These are phyloP conservation scores for Nannizziopsis barbatae DNA, from an alignment of 2,329 filamentous ascomycete genomes.

Conservation along the genomic window DNA sequence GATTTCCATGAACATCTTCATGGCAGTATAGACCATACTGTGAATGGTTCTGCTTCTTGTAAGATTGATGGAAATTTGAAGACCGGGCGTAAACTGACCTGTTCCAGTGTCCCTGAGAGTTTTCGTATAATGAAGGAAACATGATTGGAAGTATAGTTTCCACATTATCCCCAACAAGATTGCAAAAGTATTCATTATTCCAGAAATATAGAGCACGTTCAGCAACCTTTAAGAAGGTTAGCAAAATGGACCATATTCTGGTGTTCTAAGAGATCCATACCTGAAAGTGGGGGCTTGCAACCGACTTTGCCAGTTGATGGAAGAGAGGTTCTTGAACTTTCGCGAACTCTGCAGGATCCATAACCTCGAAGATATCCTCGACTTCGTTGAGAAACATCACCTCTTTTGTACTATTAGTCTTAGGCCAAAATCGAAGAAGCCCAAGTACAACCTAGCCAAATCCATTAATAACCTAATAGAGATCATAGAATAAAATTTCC, in stretches of 20 bases:
- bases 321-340: constrained; percentile 98
- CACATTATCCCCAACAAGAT: constrained; percentile 96
- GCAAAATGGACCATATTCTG: constrained; percentile 2
- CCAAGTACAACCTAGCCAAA: constrained; percentile 72
- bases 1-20: constrained; percentile 99
- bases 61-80: constrained; percentile 20
- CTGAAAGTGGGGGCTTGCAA: constrained; percentile 97
- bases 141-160: constrained; percentile 98
- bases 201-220: constrained; percentile 97
- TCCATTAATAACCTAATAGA: constrained; percentile 4
- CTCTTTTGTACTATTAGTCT: constrained; percentile 98
- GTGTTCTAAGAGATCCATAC: constrained; percentile 29
- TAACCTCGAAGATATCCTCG: constrained; percentile 98
- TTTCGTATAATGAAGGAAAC: constrained; percentile 97
- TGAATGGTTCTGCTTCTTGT: constrained; percentile 71
- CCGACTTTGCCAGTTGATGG: constrained; percentile 93
- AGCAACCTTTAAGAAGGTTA: constrained; percentile 53
- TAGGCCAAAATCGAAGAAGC: constrained; percentile 92
- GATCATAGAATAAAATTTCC: constrained; percentile 20
- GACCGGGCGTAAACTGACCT: constrained; percentile 47
- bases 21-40: constrained; percentile 98
- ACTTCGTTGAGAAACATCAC: constrained; percentile 99
- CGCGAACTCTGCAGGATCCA: constrained; percentile 96
- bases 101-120: constrained; percentile 99
- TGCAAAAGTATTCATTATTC: constrained; percentile 99